Percentiles rank a stretch among this genome's conserved stretches.
phyloP scores from a whole-genome alignment of 805 yeast species.

The Yarrowia porcina region DNA sequence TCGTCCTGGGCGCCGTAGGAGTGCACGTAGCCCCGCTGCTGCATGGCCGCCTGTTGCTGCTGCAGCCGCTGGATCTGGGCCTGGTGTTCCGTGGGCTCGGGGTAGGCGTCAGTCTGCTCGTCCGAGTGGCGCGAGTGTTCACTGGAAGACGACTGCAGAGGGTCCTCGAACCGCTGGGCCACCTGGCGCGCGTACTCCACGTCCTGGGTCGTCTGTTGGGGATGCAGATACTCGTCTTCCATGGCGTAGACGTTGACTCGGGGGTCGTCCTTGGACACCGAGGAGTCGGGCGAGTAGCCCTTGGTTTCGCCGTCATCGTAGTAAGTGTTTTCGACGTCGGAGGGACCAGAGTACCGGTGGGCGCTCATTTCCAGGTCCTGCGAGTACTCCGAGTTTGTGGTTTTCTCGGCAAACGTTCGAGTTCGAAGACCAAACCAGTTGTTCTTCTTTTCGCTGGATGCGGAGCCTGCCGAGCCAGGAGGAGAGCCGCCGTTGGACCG shows the following conservation, averaged over 20 bases:
- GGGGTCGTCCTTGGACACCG: slow-evolving; percentile 1
- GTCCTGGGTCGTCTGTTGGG: background rate
- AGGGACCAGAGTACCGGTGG: slow-evolving; percentile 6
- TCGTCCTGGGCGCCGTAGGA: slow-evolving; percentile 21
- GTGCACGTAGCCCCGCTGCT: background rate
- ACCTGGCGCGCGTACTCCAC: slow-evolving; percentile 19
- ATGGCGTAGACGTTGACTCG: slow-evolving; percentile 9
- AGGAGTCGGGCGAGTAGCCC: slow-evolving; percentile 10
- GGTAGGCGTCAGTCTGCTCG: background rate
- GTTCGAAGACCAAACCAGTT: slow-evolving; percentile 20
- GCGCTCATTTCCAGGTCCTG: slow-evolving; percentile 21
- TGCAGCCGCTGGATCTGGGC: background rate
- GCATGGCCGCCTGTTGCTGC: slow-evolving; percentile 21
- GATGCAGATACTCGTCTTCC: slow-evolving; percentile 13
- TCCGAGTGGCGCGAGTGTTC: slow-evolving; percentile 1
- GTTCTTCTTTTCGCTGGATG: slow-evolving; percentile 11
- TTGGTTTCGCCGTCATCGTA: slow-evolving; percentile 15
- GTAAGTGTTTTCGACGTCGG: slow-evolving; percentile 1
- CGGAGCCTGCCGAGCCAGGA: slow-evolving; percentile 21
- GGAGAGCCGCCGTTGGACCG: slow-evolving; percentile 9
- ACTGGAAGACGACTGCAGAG: background rate
- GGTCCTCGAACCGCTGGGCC: slow-evolving; percentile 24
- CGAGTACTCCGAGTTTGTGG: background rate
- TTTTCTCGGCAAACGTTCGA: slow-evolving; percentile 9
- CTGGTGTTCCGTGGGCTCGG: slow-evolving; percentile 8